These are phyloP conservation scores for Penicillium sp. DNA, from an alignment of 2,329 filamentous ascomycete species.

Conservation along the genomic window DNA sequence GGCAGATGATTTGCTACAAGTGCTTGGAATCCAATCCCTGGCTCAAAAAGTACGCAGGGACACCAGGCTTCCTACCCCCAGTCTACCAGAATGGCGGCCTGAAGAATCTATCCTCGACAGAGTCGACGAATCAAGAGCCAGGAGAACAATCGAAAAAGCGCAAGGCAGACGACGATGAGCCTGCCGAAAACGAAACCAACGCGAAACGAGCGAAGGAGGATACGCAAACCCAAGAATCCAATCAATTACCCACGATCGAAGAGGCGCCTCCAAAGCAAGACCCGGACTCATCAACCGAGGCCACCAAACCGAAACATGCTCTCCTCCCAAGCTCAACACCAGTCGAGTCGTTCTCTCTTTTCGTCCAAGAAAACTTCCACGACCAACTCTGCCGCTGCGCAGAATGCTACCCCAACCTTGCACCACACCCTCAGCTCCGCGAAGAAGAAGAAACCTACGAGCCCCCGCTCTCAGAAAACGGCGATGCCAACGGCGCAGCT, in stretches of 20 bases:
- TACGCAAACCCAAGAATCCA: constrained; percentile 11
- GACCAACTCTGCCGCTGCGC: constrained; percentile 74
- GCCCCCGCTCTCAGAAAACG: constrained; percentile 70
- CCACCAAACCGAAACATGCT: constrained; percentile 51
- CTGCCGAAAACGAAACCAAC: constrained; percentile 24
- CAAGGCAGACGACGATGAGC: constrained; percentile 54
- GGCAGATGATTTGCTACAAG: constrained; percentile 88
- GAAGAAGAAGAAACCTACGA: constrained; percentile 95
- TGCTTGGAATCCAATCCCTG: constrained; percentile 83
- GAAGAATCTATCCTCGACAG: constrained; percentile 3
- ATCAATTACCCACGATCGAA: constrained; percentile 5
- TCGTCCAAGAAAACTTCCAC: constrained; percentile 74
- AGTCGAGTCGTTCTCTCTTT: constrained; percentile 65
- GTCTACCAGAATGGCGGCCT: constrained; percentile 49
- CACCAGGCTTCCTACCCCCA: constrained; percentile 69
- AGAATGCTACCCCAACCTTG: constrained; percentile 69
- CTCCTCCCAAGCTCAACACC: constrained; percentile 53
- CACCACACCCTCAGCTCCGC: constrained; percentile 69
- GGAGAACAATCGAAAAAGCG: constrained; percentile 54
- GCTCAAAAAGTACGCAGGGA: constrained; percentile 82
- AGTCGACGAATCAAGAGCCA: constrained; percentile 1
- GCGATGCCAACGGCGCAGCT: constrained; percentile 45
- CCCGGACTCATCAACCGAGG: constrained; percentile 1
- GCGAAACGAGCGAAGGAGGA: constrained; percentile 48
- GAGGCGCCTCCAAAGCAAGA: neutral